phyloP scores from a whole-genome alignment of 768 basidiomycete species.

The Tremella mesenterica region DNA sequence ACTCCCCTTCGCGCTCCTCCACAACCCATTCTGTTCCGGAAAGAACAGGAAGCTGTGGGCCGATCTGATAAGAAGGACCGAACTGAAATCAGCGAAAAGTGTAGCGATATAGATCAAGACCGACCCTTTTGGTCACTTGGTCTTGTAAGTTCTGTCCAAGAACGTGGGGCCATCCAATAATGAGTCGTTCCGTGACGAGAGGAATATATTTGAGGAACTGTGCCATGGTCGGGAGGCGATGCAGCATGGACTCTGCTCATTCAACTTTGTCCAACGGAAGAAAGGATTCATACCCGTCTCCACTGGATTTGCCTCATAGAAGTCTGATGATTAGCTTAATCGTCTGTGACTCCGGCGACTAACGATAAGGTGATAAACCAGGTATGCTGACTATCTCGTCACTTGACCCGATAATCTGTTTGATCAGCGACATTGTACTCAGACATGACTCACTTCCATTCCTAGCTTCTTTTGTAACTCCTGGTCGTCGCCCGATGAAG shows the following conservation, averaged over 20 bases:
- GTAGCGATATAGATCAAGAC: not conserved
- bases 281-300: not conserved
- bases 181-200: not conserved
- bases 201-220: not conserved
- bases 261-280: slow-evolving; percentile 1
- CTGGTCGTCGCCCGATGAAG: not conserved
- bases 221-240: not conserved
- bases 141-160: slow-evolving; percentile 4
- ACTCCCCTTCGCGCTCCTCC: not conserved
- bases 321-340: not conserved
- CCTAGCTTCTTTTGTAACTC: not conserved
- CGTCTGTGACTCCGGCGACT: not conserved
- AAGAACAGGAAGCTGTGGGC: slow-evolving; percentile 4
- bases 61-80: slow-evolving; percentile 1
- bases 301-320: slow-evolving; percentile 1
- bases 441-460: not conserved
- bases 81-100: slow-evolving; percentile 3
- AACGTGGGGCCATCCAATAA: slow-evolving; percentile 6
- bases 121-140: not conserved
- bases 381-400: slow-evolving; percentile 3
- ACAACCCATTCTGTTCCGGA: not conserved
- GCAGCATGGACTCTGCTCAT: not conserved
- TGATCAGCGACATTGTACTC: not conserved
- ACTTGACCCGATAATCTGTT: slow-evolving; percentile 2
- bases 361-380: not conserved